A percentile compares a stretch with the other conserved stretches of the same genome.
These are phyloP conservation scores for Anethum foeniculum DNA, from an alignment of 140 eudicot species.

Conservation along the genomic window DNA sequence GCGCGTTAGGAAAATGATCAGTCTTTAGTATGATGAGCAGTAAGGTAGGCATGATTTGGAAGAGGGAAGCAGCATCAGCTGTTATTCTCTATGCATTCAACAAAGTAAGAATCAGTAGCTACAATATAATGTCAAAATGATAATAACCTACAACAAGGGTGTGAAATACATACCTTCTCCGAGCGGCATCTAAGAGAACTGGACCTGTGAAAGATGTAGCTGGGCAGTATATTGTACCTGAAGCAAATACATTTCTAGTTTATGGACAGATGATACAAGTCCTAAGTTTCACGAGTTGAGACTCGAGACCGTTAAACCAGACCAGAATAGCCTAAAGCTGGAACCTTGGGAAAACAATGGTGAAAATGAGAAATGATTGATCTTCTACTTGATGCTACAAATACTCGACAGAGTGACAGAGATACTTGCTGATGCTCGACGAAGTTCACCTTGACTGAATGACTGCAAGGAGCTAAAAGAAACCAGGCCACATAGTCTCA, in stretches of 20 bases:
- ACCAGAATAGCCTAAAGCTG: slow-evolving; percentile 97
- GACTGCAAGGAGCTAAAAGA: slow-evolving; percentile 60
- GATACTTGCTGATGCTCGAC: slow-evolving; percentile 63
- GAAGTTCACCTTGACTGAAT: slow-evolving; percentile 60
- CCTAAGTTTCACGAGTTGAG: too few species aligned
- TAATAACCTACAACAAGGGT: background rate
- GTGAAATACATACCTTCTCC: slow-evolving; percentile 38
- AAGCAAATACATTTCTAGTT: slow-evolving; percentile 24
- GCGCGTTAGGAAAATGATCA: too few species aligned
- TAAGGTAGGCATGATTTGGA: too few species aligned
- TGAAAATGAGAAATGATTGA: slow-evolving; percentile 44
- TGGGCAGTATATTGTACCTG: slow-evolving; percentile 79
- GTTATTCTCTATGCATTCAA: too few species aligned
- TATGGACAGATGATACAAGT: slow-evolving; percentile 31
- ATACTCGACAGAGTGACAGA: slow-evolving; percentile 3
- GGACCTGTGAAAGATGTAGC: slow-evolving; percentile 87
- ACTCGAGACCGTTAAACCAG: slow-evolving; percentile 75
- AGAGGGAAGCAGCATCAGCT: too few species aligned
- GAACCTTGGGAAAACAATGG: slow-evolving; percentile 60
- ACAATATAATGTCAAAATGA: background rate
- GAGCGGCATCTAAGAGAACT: slow-evolving; percentile 82
- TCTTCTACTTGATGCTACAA: slow-evolving; percentile 1
- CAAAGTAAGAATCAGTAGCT: too few species aligned
- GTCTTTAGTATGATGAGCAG: slow-evolving; percentile 93
- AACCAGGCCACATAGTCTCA: slow-evolving; percentile 46